Base-by-base conservation (phyloP, 2,329 filamentous ascomycete species). In the Cladosporium sp. region DNA sequence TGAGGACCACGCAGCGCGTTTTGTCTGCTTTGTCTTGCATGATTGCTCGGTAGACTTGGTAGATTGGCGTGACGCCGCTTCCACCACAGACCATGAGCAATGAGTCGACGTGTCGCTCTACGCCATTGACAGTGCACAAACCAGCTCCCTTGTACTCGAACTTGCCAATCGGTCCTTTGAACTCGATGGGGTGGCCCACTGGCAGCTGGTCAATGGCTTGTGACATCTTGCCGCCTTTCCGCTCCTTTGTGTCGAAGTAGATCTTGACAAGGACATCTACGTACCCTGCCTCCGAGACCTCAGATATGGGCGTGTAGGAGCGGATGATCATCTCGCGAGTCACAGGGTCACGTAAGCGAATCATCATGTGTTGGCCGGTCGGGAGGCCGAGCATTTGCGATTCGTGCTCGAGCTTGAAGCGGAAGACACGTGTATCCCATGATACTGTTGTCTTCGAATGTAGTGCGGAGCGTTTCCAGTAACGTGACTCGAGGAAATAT, bases 61-160 rank as follows among this genome's bases (percentile, higher is more conserved):
- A 94, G 62, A 96, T 89, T 0, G 92, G 92, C n/a, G 92, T 96
- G 67, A 97, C 88, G 0, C 92, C 92, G n/a, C 84, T 90, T 5
- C 92, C 92, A 13, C 83, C 92, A 65, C 90, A 94, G 32, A 96
- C 85, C 91, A 96, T 96, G 68, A 89, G 78, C 71, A 96, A 90
- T 12, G 80, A 81, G 53, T 80, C 82, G 1, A 95, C 82, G 0
- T 65, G 73, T 9, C 86, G 77, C 58, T 77, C 70, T 19, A 76
- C 78, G 0, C 82, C 82, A 32, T 82, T 82, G 40, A 96, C 74
- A 0, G 75, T 68, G 65, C 88, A 90, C 1, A 73, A 61, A 0
- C 91, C 91, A 0, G 77, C 73, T 0, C 89, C 88, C 0, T 86
- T 76, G 66, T 96, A 96, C 66, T 88, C 83, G 62, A 96, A 93